Conservation (phyloP, 129 eudicot species). For the Apium graveolens region DNA sequence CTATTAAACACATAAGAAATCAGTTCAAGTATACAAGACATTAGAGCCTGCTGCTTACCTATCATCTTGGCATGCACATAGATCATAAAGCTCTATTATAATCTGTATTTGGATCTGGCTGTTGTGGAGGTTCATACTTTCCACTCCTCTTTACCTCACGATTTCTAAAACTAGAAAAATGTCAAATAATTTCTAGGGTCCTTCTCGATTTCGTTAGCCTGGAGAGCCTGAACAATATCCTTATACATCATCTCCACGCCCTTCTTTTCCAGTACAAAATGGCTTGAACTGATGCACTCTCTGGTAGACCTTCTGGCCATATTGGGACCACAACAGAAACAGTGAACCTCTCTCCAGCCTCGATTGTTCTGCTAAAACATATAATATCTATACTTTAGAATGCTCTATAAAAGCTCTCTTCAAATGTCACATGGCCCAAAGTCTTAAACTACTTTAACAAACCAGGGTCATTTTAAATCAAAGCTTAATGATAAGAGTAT, state of each 20-base stretch:
- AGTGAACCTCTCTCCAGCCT: constrained; percentile 17
- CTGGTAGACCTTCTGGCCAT: constrained; percentile 24
- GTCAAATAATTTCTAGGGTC: constrained; percentile 20
- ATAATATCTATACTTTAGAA: too few species aligned
- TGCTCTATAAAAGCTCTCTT: too few species aligned
- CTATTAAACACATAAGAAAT: background rate
- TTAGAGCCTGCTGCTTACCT: background rate
- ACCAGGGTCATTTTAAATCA: too few species aligned
- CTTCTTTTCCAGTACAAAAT: constrained; percentile 20
- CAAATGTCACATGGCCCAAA: too few species aligned
- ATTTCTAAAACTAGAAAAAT: constrained; percentile 19
- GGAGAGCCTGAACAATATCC: constrained; percentile 17
- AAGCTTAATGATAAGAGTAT: too few species aligned
- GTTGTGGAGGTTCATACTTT: too few species aligned
- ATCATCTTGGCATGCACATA: constrained; percentile 23
- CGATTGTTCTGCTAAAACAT: constrained; percentile 16
- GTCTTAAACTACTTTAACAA: too few species aligned
- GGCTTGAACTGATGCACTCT: constrained; percentile 18
- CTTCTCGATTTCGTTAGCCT: constrained; percentile 13
- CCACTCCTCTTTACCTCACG: constrained; percentile 20
- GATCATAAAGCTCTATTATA: constrained; percentile 24
- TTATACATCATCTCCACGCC: constrained; percentile 23
- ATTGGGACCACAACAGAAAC: constrained; percentile 22
- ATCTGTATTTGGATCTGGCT: constrained; percentile 9
- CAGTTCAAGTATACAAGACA: background rate